Evolutionary conservation across 139 green algal species (phyloP).

Genomic region (Chlorokybus atmophyticus): DNA sequence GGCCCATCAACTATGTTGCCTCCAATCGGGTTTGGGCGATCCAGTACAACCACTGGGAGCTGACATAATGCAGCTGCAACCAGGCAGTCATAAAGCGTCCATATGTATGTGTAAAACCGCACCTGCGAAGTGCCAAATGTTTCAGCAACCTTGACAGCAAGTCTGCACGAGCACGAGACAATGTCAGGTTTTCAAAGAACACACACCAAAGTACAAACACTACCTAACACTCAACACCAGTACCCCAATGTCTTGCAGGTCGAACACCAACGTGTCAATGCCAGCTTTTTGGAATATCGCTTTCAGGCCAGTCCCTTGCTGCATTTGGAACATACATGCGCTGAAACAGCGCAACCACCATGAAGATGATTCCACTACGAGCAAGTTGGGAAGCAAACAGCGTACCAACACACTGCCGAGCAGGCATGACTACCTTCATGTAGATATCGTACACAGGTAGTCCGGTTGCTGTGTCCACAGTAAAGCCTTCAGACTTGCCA

Average conservation of each 20-base stretch:
- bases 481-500: no score
- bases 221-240: no score
- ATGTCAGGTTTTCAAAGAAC: background rate
- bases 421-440: no score
- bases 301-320: background rate
- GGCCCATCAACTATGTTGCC: constrained; percentile 28
- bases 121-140: background rate
- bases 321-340: no score
- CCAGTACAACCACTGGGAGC: constrained; percentile 26
- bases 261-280: constrained; percentile 31
- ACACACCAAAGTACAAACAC: no score
- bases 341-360: no score
- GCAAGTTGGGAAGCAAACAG: no score
- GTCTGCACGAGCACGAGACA: background rate
- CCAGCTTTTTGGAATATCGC: constrained; percentile 8
- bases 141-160: background rate
- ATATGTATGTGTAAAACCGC: constrained; percentile 46
- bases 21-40: constrained; percentile 36
- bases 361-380: no score
- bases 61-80: constrained; percentile 25
- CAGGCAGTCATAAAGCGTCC: constrained; percentile 40
- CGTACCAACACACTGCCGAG: no score
- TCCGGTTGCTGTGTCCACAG: no score
- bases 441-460: no score
- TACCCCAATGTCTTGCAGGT: constrained; percentile 39